phyloP scores from a whole-genome alignment of 2,329 filamentous ascomycete genomes.

The Fusarium bulbicola region DNA sequence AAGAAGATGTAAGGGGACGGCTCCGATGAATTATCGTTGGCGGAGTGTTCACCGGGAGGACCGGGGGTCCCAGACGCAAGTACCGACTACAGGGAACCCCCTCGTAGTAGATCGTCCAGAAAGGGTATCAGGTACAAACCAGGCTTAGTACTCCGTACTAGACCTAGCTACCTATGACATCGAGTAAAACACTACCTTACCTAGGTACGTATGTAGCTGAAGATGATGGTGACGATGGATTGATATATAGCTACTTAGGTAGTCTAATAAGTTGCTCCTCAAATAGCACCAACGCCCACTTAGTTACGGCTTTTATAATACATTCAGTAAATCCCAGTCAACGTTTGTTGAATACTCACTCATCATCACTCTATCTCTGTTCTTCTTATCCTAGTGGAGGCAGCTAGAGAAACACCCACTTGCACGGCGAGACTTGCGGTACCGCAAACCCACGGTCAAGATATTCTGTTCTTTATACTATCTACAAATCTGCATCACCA shows the following conservation, averaged over 20 bases:
- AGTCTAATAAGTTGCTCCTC: not conserved
- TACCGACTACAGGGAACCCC: conserved; percentile 3
- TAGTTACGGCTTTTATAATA: conserved; percentile 1
- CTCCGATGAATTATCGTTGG: conserved; percentile 42
- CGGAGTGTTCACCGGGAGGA: conserved; percentile 15
- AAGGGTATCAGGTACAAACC: conserved; percentile 8
- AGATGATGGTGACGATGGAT: conserved; percentile 18
- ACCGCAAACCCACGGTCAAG: conserved; percentile 9
- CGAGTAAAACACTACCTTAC: not conserved
- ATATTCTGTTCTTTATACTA: not conserved
- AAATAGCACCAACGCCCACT: conserved; percentile 13
- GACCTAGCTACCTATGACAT: not conserved
- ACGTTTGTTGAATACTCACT: not conserved
- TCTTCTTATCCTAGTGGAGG: conserved; percentile 13
- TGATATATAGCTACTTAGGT: not conserved
- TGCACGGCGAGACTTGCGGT: conserved; percentile 27
- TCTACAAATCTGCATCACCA: not conserved
- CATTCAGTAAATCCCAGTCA: not conserved
- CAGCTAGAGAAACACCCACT: conserved; percentile 17
- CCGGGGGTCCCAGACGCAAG: not conserved
- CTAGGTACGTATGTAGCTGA: not conserved
- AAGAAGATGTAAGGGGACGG: not conserved
- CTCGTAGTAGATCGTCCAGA: not conserved
- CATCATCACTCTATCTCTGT: not conserved
- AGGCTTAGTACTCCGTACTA: not conserved